Evolutionary conservation across 768 basidiomycete species (phyloP).

Genomic region (Pholiota conissans): DNA sequence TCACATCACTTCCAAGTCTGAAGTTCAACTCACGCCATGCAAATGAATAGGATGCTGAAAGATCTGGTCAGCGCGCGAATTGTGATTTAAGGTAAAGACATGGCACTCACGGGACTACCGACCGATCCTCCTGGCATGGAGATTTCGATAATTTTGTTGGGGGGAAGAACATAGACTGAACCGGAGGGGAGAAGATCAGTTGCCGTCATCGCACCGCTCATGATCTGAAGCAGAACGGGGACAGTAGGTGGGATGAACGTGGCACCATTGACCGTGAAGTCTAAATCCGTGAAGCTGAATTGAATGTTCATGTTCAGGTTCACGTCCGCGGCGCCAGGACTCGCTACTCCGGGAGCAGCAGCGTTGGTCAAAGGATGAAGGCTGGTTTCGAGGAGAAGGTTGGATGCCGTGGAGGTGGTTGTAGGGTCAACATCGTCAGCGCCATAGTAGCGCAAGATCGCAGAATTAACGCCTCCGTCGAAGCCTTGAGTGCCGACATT

Average conservation of each 20-base stretch:
- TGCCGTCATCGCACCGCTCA: conserved; percentile 30
- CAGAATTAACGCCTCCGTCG: conserved; percentile 44
- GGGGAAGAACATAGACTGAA: background rate
- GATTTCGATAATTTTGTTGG: background rate
- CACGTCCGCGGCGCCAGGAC: conserved; percentile 36
- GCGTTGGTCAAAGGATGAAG: conserved; percentile 6
- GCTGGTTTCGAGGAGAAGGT: conserved; percentile 34
- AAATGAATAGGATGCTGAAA: background rate
- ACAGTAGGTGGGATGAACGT: conserved; percentile 32
- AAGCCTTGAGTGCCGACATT: conserved; percentile 18
- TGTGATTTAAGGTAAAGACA: background rate
- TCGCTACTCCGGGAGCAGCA: conserved; percentile 28
- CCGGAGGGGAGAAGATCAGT: background rate
- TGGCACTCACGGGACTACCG: background rate
- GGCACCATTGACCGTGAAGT: conserved; percentile 30
- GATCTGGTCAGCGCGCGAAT: background rate
- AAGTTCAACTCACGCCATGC: conserved; percentile 7
- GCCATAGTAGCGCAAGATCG: conserved; percentile 46
- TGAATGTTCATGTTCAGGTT: conserved; percentile 27
- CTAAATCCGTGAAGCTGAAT: conserved; percentile 15
- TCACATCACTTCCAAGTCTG: too few relatives aligned
- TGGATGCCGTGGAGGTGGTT: conserved; percentile 24
- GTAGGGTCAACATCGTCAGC: background rate
- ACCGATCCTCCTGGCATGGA: background rate
- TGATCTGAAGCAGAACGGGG: conserved; percentile 20